A percentile compares a stretch with the other conserved stretches of the same genome.
Evolutionary conservation across 805 yeast genomes (phyloP).

Genomic region (Saccharomycopsis vini): DNA sequence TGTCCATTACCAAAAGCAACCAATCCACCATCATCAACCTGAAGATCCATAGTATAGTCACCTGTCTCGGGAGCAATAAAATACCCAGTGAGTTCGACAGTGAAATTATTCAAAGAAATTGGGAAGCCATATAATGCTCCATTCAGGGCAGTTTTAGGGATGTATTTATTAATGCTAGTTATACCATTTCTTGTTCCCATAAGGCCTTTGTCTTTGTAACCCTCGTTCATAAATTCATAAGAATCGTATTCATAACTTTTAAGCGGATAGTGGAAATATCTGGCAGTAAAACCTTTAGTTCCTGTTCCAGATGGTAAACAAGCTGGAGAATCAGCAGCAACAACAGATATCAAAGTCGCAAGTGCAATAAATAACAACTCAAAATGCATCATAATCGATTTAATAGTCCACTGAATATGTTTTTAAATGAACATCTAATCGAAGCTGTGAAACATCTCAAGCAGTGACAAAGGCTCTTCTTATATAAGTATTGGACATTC

Average conservation of each 20-base stretch:
- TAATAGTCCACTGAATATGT: too few species aligned
- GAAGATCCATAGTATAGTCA: constrained; percentile 18
- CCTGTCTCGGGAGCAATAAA: constrained; percentile 26
- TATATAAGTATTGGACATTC: too few species aligned
- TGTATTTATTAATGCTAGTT: background rate
- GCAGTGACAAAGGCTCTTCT: too few species aligned
- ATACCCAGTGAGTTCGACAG: constrained; percentile 25
- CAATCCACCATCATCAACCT: background rate
- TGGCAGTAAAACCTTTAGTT: constrained; percentile 1
- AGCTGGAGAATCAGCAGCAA: too few species aligned
- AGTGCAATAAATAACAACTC: too few species aligned
- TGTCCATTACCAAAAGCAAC: background rate
- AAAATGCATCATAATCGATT: too few species aligned
- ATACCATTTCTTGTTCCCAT: background rate
- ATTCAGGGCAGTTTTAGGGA: background rate
- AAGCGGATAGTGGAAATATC: background rate
- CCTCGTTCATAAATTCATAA: background rate
- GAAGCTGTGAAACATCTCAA: too few species aligned
- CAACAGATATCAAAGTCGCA: too few species aligned
- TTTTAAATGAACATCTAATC: too few species aligned
- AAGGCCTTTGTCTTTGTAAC: background rate
- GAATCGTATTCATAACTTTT: background rate
- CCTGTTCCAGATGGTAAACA: background rate
- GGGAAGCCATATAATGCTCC: constrained; percentile 18
- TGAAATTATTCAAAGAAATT: constrained; percentile 20